Evolutionary conservation across 257 asterid genomes (phyloP).

Genomic region (Voacanga thouarsii): DNA sequence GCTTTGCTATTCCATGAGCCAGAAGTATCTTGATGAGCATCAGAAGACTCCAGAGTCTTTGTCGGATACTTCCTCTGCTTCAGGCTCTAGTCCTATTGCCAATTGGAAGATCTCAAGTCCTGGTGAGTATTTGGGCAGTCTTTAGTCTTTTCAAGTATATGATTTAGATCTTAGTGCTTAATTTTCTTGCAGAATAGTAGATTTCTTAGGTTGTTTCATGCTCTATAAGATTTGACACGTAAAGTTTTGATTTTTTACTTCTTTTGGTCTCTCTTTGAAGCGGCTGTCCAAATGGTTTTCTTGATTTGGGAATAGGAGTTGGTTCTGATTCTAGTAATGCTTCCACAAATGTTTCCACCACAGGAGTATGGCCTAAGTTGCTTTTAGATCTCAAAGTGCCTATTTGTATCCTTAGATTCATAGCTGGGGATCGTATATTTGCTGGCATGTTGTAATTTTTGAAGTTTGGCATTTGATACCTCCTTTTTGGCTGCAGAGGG

Average conservation of each 20-base stretch:
- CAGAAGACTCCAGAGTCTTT: conserved; percentile 24
- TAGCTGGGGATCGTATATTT: background rate
- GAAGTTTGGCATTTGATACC: background rate
- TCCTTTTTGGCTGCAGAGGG: background rate
- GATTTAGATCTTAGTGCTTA: background rate
- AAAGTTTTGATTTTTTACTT: background rate
- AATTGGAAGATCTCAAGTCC: conserved; percentile 51
- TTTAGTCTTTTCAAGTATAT: background rate
- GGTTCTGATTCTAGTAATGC: background rate
- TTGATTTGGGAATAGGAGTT: background rate
- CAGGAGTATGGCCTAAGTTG: background rate
- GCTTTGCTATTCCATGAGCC: conserved; percentile 47
- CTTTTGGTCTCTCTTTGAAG: background rate
- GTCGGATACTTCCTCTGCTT: conserved; percentile 31
- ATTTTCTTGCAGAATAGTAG: background rate
- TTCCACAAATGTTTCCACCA: background rate
- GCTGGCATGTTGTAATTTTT: background rate
- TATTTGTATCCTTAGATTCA: background rate
- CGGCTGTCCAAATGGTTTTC: background rate
- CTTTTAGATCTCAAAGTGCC: background rate
- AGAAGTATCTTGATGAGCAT: conserved; percentile 40
- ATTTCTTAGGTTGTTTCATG: no score
- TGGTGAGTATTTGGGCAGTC: conserved; percentile 16
- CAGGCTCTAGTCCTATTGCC: conserved; percentile 33
- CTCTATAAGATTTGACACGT: background rate